Percentiles rank a stretch among this genome's conserved stretches.
These are phyloP conservation scores for Coelastrella sp. DNA, from an alignment of 139 green algal genomes.

Conservation along the genomic window DNA sequence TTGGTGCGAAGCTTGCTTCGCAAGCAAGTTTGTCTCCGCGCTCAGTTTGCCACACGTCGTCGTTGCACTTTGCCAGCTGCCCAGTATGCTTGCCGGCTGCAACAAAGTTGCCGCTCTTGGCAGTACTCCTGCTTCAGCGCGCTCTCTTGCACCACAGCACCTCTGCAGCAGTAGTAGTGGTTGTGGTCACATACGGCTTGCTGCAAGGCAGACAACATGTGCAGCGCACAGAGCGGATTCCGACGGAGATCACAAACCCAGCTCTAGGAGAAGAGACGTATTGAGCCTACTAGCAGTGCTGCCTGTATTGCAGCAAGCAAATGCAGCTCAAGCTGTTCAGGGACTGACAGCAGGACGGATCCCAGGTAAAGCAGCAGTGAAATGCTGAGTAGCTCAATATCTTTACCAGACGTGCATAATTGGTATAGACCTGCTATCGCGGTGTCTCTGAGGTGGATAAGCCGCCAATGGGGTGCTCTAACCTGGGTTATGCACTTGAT, in stretches of 20 bases:
- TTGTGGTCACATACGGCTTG: neutral
- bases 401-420: no score
- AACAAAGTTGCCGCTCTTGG: neutral
- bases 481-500: no score
- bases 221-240: neutral
- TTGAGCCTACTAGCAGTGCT: neutral
- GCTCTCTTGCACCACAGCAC: no score
- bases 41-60: neutral
- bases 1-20: no score
- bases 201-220: neutral
- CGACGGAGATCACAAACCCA: neutral
- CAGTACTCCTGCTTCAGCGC: no score
- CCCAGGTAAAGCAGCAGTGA: constrained; percentile 62
- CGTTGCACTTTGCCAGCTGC: no score
- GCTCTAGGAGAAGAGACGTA: neutral
- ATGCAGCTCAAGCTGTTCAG: constrained; percentile 46
- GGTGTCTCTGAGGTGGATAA: no score
- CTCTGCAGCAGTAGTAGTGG: no score
- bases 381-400: no score
- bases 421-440: no score
- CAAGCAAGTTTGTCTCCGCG: no score
- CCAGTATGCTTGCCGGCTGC: neutral
- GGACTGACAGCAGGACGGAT: constrained; percentile 86
- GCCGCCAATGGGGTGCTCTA: no score
- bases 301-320: neutral